Evolutionary conservation across 768 basidiomycete species (phyloP).

Genomic region (Rhizopogon rudus): DNA sequence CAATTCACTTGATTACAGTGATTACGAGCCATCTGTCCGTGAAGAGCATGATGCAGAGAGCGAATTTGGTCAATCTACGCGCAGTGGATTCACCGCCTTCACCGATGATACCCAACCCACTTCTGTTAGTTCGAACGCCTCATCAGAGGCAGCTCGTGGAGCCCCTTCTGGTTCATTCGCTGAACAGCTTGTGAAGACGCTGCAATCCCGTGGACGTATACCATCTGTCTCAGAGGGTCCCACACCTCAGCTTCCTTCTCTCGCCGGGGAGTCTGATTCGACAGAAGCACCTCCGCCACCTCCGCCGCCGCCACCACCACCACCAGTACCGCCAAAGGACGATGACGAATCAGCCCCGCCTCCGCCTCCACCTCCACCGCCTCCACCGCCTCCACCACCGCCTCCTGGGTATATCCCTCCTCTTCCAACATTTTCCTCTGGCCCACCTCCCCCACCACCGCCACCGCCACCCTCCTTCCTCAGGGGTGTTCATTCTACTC

Average conservation of each 20-base stretch:
- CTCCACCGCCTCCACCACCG: conserved; percentile 35
- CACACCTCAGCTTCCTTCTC: conserved; percentile 30
- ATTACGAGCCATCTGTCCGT: conserved; percentile 40
- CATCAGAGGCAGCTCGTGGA: conserved; percentile 31
- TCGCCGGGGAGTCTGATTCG: conserved; percentile 34
- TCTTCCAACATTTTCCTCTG: conserved; percentile 21
- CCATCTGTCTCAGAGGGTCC: conserved; percentile 34
- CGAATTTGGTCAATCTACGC: conserved; percentile 49
- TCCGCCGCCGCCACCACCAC: conserved; percentile 19
- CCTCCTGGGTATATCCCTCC: conserved; percentile 23
- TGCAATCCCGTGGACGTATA: conserved; percentile 44
- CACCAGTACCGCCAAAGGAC: conserved; percentile 13
- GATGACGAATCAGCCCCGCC: conserved; percentile 16
- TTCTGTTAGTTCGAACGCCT: conserved; percentile 45
- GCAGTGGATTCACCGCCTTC: conserved; percentile 18
- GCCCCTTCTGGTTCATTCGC: conserved; percentile 45
- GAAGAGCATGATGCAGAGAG: conserved; percentile 51
- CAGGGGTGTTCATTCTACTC: conserved; percentile 27
- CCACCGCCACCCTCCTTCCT: conserved; percentile 29
- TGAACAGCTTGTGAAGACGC: conserved; percentile 58
- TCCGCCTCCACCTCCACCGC: conserved; percentile 26
- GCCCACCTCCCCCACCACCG: conserved; percentile 28
- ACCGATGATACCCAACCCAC: conserved; percentile 56
- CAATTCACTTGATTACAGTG: conserved; percentile 37
- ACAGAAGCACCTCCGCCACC: conserved; percentile 23